Base-by-base conservation (phyloP, 768 basidiomycete genomes). In the Suillus brevipes region DNA sequence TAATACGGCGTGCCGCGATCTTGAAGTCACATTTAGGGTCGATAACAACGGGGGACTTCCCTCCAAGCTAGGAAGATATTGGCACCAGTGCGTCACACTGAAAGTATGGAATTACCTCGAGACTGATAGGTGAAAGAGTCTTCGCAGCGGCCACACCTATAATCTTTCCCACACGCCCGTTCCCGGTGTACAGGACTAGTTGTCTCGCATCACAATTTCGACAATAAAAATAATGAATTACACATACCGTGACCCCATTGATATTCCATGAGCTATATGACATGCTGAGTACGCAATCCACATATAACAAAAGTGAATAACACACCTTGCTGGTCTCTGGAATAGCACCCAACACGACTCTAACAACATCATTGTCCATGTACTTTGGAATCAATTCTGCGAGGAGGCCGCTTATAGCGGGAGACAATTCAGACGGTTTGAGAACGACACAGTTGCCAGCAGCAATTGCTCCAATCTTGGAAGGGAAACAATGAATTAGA, bases 81-180 rank as follows among this genome's bases (percentile, higher is more conserved):
- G 6, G 3, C 20, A 45, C 45, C 2, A 60, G 57, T 31, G 14
- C 25, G 34, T n/a, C 0, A 13, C 6, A 20, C 16, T 50, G 53
- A 60, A 61, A 40, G 43, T 52, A 34, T 25, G 14, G 14, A 66
- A 78, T 9, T 38, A 85, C 79, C 79, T 88, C 87, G 49, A 85
- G 79, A 37, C 84, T 81, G 50, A 91, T 78, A 0, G 92, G 91
- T 0, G 91, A 90, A 9, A 95, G 74, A 62, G 85, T 83, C 74
- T 94, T 89, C 2, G 89, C 92, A 13, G 94, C 94, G 0, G 92
- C 92, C 0, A 81, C 73, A 2, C 89, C 85, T 10, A 95, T 83
- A 53, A 95, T 83, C 66, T 76, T 84, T 0, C 83, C 93, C 9
- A 94, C 85, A 34, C 85, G 82, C 4, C 81, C 82, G 36, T 81